A percentile compares a stretch with the other conserved stretches of the same genome.
Evolutionary conservation across 306 rosid genomes (phyloP).

Genomic region (Malus asiatica): DNA sequence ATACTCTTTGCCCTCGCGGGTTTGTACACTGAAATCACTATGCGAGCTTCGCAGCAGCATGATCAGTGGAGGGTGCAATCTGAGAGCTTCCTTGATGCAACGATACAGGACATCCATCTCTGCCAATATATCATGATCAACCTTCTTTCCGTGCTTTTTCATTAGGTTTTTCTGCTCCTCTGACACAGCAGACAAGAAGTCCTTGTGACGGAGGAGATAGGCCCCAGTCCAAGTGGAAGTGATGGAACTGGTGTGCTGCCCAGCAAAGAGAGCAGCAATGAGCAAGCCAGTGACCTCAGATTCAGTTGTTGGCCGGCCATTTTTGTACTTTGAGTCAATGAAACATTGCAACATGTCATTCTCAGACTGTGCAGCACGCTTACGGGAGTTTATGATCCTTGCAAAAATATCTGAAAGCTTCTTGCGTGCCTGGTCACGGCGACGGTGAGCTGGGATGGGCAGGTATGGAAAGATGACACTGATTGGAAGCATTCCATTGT

Average conservation of each 20-base stretch:
- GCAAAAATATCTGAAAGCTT: conserved; percentile 73
- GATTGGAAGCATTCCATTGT: conserved; percentile 71
- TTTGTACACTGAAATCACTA: conserved; percentile 63
- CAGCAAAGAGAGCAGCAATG: conserved; percentile 79
- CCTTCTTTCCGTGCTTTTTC: conserved; percentile 62
- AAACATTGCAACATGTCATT: conserved; percentile 95
- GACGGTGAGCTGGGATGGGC: conserved; percentile 89
- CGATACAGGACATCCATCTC: conserved; percentile 88
- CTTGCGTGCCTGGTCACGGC: conserved; percentile 78
- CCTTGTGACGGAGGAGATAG: conserved; percentile 58
- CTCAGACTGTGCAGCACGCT: conserved; percentile 41
- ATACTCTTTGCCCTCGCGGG: conserved; percentile 69
- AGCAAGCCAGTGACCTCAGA: conserved; percentile 87
- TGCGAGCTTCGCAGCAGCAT: conserved; percentile 88
- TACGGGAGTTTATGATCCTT: conserved; percentile 65
- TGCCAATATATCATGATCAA: conserved; percentile 86
- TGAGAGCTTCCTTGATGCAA: conserved; percentile 89
- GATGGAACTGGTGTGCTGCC: conserved; percentile 95
- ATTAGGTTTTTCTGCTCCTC: conserved; percentile 73
- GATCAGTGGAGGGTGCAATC: conserved; percentile 91
- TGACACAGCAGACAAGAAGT: conserved; percentile 58
- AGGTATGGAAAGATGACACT: conserved; percentile 89
- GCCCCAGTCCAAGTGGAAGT: conserved; percentile 99
- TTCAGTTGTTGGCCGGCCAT: conserved; percentile 85
- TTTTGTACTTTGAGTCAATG: conserved; percentile 90